Conservation (phyloP, 495 filamentous ascomycete species). For the Copromyces sp. region DNA sequence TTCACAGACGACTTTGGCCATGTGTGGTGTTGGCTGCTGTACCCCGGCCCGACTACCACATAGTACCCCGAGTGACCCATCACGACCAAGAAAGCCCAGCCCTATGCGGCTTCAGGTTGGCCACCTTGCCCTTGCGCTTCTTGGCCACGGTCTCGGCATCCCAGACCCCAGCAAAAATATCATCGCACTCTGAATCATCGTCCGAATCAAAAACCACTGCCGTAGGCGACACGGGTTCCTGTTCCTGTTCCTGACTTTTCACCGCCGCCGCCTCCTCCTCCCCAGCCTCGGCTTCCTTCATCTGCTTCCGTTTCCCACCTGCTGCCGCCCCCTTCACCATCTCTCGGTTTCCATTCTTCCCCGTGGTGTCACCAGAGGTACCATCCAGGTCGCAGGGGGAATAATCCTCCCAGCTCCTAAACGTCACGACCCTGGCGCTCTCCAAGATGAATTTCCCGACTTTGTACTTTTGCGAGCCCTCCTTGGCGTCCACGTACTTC, state of each 20-base stretch:
- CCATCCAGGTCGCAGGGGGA: neutral
- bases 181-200: conserved; percentile 93
- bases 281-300: neutral
- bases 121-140: conserved; percentile 49
- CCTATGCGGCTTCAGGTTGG: conserved; percentile 7
- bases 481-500: conserved; percentile 85
- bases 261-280: neutral
- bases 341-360: neutral
- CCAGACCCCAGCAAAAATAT: conserved; percentile 85
- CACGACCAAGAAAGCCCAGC: neutral
- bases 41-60: neutral
- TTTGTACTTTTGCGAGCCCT: conserved; percentile 78
- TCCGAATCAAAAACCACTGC: conserved; percentile 73
- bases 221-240: conserved; percentile 7
- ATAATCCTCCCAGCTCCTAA: conserved; percentile 57
- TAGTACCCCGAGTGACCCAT: neutral
- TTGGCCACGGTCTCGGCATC: conserved; percentile 54
- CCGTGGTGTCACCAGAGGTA: rapidly evolving
- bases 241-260: neutral
- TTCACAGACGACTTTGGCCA: too few species aligned
- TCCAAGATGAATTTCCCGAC: conserved; percentile 96
- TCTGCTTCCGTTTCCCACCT: neutral
- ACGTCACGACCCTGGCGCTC: conserved; percentile 58
- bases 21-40: neutral
- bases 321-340: neutral